A percentile compares a stretch with the other conserved stretches of the same genome.
Conservation (phyloP, 108 stramenopile genomes). For the Cylindrotheca closterium region DNA sequence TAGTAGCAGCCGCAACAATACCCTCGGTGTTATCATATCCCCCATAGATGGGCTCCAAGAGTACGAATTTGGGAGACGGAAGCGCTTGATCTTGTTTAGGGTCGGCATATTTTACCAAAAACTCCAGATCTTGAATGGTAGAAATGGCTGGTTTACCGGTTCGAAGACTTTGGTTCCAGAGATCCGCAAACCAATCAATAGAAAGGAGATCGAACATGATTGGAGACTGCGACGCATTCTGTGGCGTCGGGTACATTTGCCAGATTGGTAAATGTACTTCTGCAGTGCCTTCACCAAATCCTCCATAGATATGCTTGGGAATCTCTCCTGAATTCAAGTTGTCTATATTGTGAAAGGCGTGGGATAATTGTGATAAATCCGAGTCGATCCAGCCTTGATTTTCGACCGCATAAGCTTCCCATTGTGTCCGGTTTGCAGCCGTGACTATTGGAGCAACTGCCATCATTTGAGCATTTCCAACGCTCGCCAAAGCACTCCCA, state of each 20-base stretch:
- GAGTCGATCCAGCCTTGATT: constrained; percentile 13
- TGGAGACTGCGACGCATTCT: no score
- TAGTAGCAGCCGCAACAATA: constrained; percentile 12
- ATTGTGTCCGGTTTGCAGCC: background rate
- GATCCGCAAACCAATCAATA: no score
- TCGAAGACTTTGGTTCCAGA: no score
- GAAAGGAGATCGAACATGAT: no score
- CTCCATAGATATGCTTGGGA: constrained; percentile 20
- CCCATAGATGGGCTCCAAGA: constrained; percentile 12
- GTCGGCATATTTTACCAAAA: no score
- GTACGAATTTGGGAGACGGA: no score
- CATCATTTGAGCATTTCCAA: background rate
- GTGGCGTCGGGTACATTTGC: constrained; percentile 50
- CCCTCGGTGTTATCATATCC: constrained; percentile 1
- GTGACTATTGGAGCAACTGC: background rate
- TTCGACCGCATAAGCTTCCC: constrained; percentile 3
- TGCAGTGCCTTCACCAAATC: constrained; percentile 16
- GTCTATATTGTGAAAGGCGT: no score
- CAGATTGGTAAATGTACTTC: constrained; percentile 43
- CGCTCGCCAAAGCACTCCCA: background rate
- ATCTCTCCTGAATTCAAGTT: constrained; percentile 19
- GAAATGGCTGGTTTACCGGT: no score
- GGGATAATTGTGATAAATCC: constrained; percentile 23
- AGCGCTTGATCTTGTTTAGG: no score
- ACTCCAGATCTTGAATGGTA: no score